phyloP scores from a whole-genome alignment of 1,284 basidiomycete genomes.

The Sanghuangporus baumii region DNA sequence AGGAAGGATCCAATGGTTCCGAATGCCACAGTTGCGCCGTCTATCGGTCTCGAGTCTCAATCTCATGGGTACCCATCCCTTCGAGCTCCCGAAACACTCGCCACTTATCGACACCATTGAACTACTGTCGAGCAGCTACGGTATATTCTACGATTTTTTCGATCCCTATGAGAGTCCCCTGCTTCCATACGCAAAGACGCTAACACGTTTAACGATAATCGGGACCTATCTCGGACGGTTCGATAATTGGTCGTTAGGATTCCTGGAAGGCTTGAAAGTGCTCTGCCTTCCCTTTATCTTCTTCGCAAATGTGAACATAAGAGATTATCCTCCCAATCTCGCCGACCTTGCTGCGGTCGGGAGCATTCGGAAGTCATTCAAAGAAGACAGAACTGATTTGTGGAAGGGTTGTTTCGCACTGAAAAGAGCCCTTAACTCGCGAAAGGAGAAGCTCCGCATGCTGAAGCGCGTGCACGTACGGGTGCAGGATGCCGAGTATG shows the following conservation, averaged over 20 bases:
- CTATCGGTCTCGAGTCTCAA: background rate
- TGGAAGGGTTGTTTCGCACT: background rate
- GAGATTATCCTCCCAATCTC: background rate
- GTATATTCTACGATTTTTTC: background rate
- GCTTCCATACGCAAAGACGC: background rate
- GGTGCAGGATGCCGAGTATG: no score
- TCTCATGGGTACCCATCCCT: background rate
- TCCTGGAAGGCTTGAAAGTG: background rate
- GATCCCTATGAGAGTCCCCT: background rate
- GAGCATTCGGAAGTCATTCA: background rate
- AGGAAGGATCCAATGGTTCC: background rate
- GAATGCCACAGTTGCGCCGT: slow-evolving; percentile 1
- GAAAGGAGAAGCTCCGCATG: background rate
- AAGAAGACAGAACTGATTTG: background rate
- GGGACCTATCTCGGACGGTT: background rate
- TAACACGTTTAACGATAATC: background rate
- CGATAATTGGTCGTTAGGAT: background rate
- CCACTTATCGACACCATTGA: background rate
- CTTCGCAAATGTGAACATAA: background rate
- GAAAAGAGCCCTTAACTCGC: background rate
- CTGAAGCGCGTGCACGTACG: no score
- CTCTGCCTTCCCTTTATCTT: background rate
- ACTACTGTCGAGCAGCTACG: background rate
- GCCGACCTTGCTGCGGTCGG: background rate
- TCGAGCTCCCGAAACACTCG: background rate